Evolutionary conservation across 371 early-diverging fungal species (phyloP), one percentile per base, ranked within the genome.

Genomic region (Rhizopus arrhizus): DNA sequence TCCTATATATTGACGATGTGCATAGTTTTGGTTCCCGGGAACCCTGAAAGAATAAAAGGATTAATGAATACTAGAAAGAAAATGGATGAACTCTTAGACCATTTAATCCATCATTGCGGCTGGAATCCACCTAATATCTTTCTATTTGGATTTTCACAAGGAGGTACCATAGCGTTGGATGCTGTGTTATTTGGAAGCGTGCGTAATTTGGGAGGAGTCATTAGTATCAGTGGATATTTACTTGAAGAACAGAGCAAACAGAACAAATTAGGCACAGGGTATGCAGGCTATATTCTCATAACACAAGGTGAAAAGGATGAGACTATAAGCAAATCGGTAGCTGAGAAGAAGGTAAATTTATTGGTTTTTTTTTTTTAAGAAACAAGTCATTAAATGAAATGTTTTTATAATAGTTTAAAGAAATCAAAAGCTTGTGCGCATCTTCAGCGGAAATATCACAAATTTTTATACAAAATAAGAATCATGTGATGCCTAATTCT

Each of bases 91-190:
- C 56, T 85, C 5, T 35, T 75, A 4, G 58, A 69, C 4, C 84
- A 85, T 54, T 57, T 81, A 10, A 62, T 77, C n/a, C 47, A 68
- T 5, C 57, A 81, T 28, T 82, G 79, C 58, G 69, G 70, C 11
- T 85, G 77, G 53, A 64, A 68, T 10, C 63, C 78, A 3, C 67
- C 75, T 29, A 68, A 77, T 12, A 83, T 89, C 45, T 80, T 84
- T 40, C 56, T 91, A 4, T 84, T 91, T 67, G 91, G 91, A 0
- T 91, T 91, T 67, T 85, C 88, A 2, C 89, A 91, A 54, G 91
- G 91, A 43, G 91, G 82, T 0, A 74, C 81, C 1, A 79, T 85
- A 11, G 89, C 89, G 15, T 58, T 91, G 55, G 89, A 90, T 64
- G 16, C 82, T 10, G 86, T 76, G 0, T 69, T 85, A 5, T 78